Conservation (phyloP, 257 asterid species). For the Datura wrightii region DNA sequence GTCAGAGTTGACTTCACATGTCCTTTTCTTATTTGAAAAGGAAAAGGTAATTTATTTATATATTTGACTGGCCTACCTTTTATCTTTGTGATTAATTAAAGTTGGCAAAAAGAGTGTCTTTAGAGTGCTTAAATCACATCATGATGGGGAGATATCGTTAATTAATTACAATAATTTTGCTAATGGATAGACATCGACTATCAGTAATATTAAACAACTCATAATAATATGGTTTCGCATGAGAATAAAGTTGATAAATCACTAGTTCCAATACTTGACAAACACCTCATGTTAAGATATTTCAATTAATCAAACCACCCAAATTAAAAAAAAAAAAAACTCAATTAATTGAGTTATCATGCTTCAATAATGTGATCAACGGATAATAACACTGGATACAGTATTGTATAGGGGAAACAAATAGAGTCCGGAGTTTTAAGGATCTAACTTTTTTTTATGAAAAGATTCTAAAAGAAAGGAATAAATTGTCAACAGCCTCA, state of each 20-base stretch:
- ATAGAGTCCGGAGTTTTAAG: too few species aligned
- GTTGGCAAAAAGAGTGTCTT: not conserved
- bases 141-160: not conserved
- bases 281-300: not conserved
- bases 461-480: too few species aligned
- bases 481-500: too few species aligned
- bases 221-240: not conserved
- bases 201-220: not conserved
- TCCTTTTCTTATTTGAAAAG: constrained; percentile 14
- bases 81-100: constrained; percentile 17
- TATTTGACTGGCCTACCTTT: not conserved
- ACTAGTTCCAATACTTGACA: not conserved
- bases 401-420: not conserved
- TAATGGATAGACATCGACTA: constrained; percentile 22
- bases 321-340: not conserved
- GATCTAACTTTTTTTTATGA: too few species aligned
- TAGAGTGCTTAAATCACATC: not conserved
- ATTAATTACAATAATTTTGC: not conserved
- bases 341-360: not conserved
- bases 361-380: not conserved
- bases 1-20: constrained; percentile 4
- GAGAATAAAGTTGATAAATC: not conserved
- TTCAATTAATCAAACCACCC: not conserved
- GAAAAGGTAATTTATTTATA: not conserved
- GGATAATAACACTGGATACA: not conserved